Conservation (phyloP, 306 rosid species). For the Rubus idaeus region DNA sequence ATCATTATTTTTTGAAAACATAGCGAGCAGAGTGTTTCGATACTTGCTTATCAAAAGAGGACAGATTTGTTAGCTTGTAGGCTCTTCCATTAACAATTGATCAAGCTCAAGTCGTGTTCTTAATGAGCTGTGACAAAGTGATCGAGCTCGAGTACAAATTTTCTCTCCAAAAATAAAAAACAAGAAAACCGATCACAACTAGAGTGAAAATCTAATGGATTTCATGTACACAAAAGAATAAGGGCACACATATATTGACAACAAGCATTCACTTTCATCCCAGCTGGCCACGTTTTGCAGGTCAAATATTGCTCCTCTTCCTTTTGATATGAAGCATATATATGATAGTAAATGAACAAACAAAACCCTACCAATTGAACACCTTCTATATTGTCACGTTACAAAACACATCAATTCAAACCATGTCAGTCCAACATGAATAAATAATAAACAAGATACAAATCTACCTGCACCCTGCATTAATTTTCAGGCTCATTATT, state of each 20-base stretch:
- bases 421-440: background rate
- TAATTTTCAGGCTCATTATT: background rate
- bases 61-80: background rate
- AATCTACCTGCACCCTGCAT: slow-evolving; percentile 5
- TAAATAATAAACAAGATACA: background rate
- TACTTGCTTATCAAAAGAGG: background rate
- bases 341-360: background rate
- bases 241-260: too few relatives aligned
- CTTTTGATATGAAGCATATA: slow-evolving; percentile 8
- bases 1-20: too few relatives aligned
- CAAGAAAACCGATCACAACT: background rate
- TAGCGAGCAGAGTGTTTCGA: too few relatives aligned
- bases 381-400: slow-evolving; percentile 14
- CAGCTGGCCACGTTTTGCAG: slow-evolving; percentile 28
- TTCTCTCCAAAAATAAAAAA: background rate
- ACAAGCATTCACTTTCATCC: slow-evolving; percentile 17
- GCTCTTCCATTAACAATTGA: background rate
- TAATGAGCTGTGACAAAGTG: slow-evolving; percentile 4
- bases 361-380: background rate
- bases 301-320: slow-evolving; percentile 9
- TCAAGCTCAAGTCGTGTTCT: background rate
- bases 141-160: background rate
- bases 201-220: background rate
- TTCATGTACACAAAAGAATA: background rate
- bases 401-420: background rate